These are phyloP conservation scores for Millerago galiae DNA, from an alignment of 805 yeast species.

Conservation along the genomic window DNA sequence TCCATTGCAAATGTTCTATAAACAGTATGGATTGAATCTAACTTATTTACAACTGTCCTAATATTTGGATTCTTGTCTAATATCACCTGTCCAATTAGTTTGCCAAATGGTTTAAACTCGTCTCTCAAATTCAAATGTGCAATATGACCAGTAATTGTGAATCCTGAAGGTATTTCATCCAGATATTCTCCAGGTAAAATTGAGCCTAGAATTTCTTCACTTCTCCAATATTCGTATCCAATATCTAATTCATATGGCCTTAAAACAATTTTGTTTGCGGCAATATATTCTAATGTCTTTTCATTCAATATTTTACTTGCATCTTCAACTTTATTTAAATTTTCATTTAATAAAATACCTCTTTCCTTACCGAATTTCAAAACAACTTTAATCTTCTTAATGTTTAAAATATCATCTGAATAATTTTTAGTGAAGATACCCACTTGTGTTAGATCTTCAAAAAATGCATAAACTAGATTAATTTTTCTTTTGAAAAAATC, in stretches of 20 bases:
- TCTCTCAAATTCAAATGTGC: slow-evolving; percentile 86
- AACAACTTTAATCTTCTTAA: slow-evolving; percentile 69
- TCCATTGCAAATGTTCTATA: slow-evolving; percentile 94
- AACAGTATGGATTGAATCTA: slow-evolving; percentile 78
- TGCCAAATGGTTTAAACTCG: slow-evolving; percentile 77
- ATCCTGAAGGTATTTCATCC: slow-evolving; percentile 82
- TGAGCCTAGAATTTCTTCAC: slow-evolving; percentile 78
- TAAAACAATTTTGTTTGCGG: slow-evolving; percentile 40
- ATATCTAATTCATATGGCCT: slow-evolving; percentile 49
- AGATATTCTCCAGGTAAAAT: slow-evolving; percentile 66
- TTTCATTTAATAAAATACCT: slow-evolving; percentile 54
- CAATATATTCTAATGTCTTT: slow-evolving; percentile 38
- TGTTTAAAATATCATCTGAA: slow-evolving; percentile 53
- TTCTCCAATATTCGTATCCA: slow-evolving; percentile 77
- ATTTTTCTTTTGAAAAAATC: slow-evolving; percentile 52
- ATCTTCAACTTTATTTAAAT: slow-evolving; percentile 33
- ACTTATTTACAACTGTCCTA: slow-evolving; percentile 86
- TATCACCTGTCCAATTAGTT: slow-evolving; percentile 81
- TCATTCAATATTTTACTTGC: slow-evolving; percentile 34
- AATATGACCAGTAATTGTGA: slow-evolving; percentile 89
- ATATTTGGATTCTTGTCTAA: slow-evolving; percentile 72
- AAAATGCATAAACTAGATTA: slow-evolving; percentile 57
- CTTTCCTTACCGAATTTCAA: slow-evolving; percentile 34
- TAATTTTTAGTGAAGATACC: slow-evolving; percentile 49
- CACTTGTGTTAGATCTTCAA: slow-evolving; percentile 55